Percentiles rank a stretch among this genome's conserved stretches.
phyloP scores from a whole-genome alignment of 2,329 filamentous ascomycete species.

The Alternaria ventricosa region DNA sequence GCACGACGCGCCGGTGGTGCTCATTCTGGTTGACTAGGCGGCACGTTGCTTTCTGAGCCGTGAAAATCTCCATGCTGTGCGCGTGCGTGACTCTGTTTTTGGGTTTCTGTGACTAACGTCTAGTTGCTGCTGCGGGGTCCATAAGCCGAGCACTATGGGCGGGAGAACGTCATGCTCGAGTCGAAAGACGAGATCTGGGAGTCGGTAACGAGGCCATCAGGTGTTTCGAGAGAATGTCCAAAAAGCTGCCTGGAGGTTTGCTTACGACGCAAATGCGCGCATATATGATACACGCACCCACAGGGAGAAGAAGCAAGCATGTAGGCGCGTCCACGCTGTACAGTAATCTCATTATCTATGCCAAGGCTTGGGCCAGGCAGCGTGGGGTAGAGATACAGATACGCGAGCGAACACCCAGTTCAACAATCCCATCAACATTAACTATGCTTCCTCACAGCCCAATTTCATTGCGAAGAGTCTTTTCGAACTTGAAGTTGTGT shows the following conservation, averaged over 20 bases:
- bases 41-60: slow-evolving; percentile 14
- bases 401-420: background rate
- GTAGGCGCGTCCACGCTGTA: slow-evolving; percentile 12
- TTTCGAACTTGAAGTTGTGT: background rate
- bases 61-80: slow-evolving; percentile 17
- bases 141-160: slow-evolving; percentile 5
- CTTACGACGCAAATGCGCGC: background rate
- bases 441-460: background rate
- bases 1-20: slow-evolving; percentile 29
- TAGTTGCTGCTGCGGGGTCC: slow-evolving; percentile 25
- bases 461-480: background rate
- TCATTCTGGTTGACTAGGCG: slow-evolving; percentile 14
- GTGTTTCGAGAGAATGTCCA: background rate
- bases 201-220: background rate
- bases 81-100: slow-evolving; percentile 29
- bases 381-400: slow-evolving; percentile 20
- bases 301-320: slow-evolving; percentile 15
- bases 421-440: background rate
- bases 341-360: slow-evolving; percentile 27
- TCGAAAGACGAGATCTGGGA: background rate
- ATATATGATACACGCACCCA: background rate
- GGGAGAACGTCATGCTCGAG: slow-evolving; percentile 4
- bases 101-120: slow-evolving; percentile 34
- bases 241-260: background rate
- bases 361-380: slow-evolving; percentile 23